Evolutionary conservation across 352 stramenopile genomes (phyloP), one percentile per base, ranked within the genome.

Genomic region (Globisporangium emineosum): DNA sequence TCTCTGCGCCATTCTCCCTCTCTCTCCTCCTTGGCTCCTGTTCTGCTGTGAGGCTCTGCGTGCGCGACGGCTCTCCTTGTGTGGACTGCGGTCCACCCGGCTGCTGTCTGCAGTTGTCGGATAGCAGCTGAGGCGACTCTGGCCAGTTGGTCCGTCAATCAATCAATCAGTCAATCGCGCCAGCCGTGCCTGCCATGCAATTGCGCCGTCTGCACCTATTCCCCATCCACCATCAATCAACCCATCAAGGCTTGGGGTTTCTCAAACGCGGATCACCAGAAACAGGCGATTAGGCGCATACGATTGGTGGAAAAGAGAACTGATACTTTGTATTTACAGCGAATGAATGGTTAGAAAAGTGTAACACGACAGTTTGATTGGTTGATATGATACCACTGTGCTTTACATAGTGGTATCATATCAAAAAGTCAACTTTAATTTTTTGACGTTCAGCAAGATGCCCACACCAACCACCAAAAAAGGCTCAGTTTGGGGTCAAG

Each of bases 121-220:
- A 25, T 25, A 35, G 49, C 49, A 57, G 27, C 27, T 40, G 51
- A 23, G n/a, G 40, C 6, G 40, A 23, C 40, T 23, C 51, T 57
- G 51, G 4, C 51, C 49, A 54, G 49, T 54, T 54, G 51, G 51
- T 40, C 8, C 2, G 17, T 32, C 50, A 29, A 37, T 29, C 10
- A 29, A 53, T 53, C 47, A 17, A 8, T n/a, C 21, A 21, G 13
- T 55, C 23, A n/a, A n/a, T n/a, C n/a, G 49, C 37, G 7, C 15
- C 37, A 45, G 40, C 35, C 5, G 35, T 42, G 35, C 35, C 10
- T 13, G 40, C 40, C 40, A 45, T 45, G 43, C 50, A 56, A 40
- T 56, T 27, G 27, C 50, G 27, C 27, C 3, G 19, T 37, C 27
- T 56, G 50, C 50, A 56, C 51, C 51, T 57, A 57, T 57, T 57